A percentile compares a stretch with the other conserved stretches of the same genome.
Conservation (phyloP, 108 stramenopile species). For the Fistulifera pelliculosa region DNA sequence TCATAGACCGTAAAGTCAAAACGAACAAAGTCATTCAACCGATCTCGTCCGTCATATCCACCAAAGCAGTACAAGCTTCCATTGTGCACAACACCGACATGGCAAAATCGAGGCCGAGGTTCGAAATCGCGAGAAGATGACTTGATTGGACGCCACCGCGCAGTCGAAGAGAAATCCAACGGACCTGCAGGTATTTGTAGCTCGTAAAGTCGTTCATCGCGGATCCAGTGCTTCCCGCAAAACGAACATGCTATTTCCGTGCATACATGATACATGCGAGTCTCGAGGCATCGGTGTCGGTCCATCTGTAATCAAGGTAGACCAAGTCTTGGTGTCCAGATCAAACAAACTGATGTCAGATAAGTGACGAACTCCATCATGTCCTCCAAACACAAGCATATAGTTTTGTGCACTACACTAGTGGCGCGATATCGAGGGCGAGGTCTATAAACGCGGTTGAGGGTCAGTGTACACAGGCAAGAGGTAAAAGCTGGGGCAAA, state of each 20-base stretch:
- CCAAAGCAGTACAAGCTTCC: slow-evolving; percentile 86
- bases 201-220: slow-evolving; percentile 95
- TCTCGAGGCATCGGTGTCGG: slow-evolving; percentile 81
- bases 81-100: slow-evolving; percentile 63
- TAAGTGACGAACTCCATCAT: slow-evolving; percentile 95
- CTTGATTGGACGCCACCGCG: slow-evolving; percentile 32
- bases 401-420: slow-evolving; percentile 43
- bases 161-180: slow-evolving; percentile 18
- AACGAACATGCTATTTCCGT: slow-evolving; percentile 77
- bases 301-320: slow-evolving; percentile 64
- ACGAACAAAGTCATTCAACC: slow-evolving; percentile 91
- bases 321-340: slow-evolving; percentile 69
- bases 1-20: slow-evolving; percentile 59
- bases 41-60: slow-evolving; percentile 88
- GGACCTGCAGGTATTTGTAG: slow-evolving; percentile 41
- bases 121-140: slow-evolving; percentile 9
- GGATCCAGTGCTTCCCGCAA: slow-evolving; percentile 87
- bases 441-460: slow-evolving; percentile 39
- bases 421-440: slow-evolving; percentile 93
- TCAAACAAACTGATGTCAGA: slow-evolving; percentile 92
- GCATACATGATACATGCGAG: slow-evolving; percentile 83
- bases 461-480: too few species aligned
- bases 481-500: too few species aligned
- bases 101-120: slow-evolving; percentile 85
- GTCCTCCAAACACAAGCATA: slow-evolving; percentile 88